Percentiles rank a stretch among this genome's conserved stretches.
These are phyloP conservation scores for Aegilops tauschii DNA, from an alignment of 176 grass and related monocot species.

Conservation along the genomic window DNA sequence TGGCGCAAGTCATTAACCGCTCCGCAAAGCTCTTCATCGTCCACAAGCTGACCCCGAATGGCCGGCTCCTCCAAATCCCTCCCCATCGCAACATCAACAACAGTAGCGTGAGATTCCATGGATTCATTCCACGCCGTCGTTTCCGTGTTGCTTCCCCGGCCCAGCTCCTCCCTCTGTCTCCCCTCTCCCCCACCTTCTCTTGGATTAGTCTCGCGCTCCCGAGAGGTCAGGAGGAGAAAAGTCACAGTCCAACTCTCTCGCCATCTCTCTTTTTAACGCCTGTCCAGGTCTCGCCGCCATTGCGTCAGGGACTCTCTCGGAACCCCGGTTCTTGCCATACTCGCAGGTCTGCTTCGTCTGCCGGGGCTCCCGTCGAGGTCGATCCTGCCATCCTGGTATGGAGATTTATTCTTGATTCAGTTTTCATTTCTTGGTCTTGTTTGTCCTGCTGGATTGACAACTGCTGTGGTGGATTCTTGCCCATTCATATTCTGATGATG, in stretches of 20 bases:
- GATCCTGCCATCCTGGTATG: not conserved
- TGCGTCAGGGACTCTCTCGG: not conserved
- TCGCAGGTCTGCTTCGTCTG: not conserved
- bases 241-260: not conserved
- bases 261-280: not conserved
- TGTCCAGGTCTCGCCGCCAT: not conserved
- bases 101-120: not conserved
- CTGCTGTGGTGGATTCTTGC: not conserved
- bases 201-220: not conserved
- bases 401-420: not conserved
- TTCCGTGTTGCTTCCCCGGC: not conserved
- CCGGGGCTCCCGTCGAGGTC: not conserved
- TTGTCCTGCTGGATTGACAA: not conserved
- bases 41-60: too few relatives aligned
- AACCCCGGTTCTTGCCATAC: not conserved
- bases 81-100: too few relatives aligned
- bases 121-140: not conserved
- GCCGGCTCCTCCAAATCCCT: too few relatives aligned
- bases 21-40: too few relatives aligned
- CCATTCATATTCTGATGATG: not conserved
- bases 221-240: not conserved
- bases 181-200: not conserved
- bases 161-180: not conserved
- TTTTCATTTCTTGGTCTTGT: not conserved
- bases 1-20: too few relatives aligned